Evolutionary conservation across 148 eudicot genomes (phyloP).

Genomic region (Rhododendron ferrugineum): DNA sequence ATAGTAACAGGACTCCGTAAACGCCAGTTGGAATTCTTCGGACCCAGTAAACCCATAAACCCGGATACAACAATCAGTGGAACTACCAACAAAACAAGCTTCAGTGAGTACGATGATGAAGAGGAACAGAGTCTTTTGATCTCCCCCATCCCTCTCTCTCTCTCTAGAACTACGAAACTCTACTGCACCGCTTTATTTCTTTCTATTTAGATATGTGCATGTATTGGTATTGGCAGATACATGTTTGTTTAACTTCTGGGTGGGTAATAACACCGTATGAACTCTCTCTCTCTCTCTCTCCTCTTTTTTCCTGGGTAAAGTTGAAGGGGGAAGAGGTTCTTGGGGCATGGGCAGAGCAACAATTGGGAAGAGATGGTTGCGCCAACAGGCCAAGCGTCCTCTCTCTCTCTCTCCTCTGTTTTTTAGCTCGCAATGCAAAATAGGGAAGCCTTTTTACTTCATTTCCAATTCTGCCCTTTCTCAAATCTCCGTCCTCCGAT

Average conservation of each 20-base stretch:
- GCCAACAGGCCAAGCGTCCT: constrained; percentile 49
- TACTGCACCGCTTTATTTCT: neutral
- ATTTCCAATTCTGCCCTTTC: neutral
- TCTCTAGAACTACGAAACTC: neutral
- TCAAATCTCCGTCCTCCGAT: neutral
- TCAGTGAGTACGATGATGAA: constrained; percentile 26
- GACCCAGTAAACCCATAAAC: constrained; percentile 22
- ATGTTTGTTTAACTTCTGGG: neutral
- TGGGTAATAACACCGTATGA: neutral
- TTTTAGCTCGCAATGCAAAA: constrained; percentile 49
- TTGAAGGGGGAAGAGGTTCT: neutral
- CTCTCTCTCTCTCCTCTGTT: constrained; percentile 29
- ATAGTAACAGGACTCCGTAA: constrained; percentile 15
- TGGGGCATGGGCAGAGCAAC: constrained; percentile 18
- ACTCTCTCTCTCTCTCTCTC: neutral
- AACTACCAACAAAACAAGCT: constrained; percentile 26
- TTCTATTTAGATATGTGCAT: neutral
- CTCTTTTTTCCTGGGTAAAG: neutral
- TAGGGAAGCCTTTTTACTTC: neutral
- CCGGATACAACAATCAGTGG: constrained; percentile 35
- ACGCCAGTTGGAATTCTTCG: constrained; percentile 18
- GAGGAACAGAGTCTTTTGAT: constrained; percentile 13
- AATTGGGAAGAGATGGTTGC: constrained; percentile 53
- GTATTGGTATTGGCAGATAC: neutral
- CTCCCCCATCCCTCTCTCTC: constrained; percentile 12